These are phyloP conservation scores for Cladosporium sp. DNA, from an alignment of 2,329 filamentous ascomycete species.

Conservation along the genomic window DNA sequence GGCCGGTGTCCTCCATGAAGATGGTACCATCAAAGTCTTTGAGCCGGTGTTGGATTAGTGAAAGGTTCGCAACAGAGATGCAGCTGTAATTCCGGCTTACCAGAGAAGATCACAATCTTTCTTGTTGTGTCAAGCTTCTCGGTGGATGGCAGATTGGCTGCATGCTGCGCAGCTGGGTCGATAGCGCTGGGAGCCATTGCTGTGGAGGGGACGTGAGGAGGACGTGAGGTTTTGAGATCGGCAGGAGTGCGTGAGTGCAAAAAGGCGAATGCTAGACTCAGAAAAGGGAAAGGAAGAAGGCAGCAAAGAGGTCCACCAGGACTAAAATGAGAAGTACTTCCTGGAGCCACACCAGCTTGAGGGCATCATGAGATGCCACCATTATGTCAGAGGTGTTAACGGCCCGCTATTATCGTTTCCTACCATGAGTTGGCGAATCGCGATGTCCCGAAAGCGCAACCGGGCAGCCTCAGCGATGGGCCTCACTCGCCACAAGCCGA, in stretches of 20 bases:
- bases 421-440: neutral
- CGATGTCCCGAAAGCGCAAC: neutral
- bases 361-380: conserved; percentile 7
- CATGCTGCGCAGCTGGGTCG: conserved; percentile 24
- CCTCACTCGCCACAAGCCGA: neutral
- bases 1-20: conserved; percentile 61
- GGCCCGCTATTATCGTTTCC: neutral
- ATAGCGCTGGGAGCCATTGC: conserved; percentile 32
- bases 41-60: conserved; percentile 7
- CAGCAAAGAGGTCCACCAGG: neutral
- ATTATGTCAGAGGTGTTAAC: conserved; percentile 6
- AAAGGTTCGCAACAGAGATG: neutral
- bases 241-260: neutral
- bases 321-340: neutral
- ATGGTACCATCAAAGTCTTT: conserved; percentile 68
- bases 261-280: neutral
- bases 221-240: neutral
- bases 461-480: neutral
- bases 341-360: neutral
- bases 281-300: neutral
- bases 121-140: conserved; percentile 42
- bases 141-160: conserved; percentile 12
- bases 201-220: neutral
- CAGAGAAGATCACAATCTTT: conserved; percentile 58
- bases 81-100: conserved; percentile 35